These are phyloP conservation scores for Acarospora socialis DNA, from an alignment of 2,329 filamentous ascomycete genomes.

Conservation along the genomic window DNA sequence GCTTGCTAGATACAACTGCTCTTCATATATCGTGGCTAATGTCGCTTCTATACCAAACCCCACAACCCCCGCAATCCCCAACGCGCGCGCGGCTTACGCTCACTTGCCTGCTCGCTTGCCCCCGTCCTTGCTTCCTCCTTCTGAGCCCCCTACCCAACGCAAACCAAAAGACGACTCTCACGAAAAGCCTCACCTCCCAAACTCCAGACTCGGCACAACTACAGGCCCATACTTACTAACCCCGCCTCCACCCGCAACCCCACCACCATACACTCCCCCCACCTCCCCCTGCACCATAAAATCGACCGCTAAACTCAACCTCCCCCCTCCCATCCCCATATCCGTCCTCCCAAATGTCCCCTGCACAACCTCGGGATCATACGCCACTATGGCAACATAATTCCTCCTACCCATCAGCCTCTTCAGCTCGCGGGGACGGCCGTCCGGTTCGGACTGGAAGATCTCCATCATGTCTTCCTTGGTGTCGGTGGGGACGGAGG, in stretches of 20 bases:
- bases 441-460: conserved; percentile 85
- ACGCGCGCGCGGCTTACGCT: no score
- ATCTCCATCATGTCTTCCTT: conserved; percentile 99
- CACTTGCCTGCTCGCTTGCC: no score
- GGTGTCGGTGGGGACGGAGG: conserved; percentile 63
- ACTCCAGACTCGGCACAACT: conserved; percentile 76
- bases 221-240: conserved; percentile 81
- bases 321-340: conserved; percentile 30
- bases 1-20: no score
- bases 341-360: conserved; percentile 25
- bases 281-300: conserved; percentile 94
- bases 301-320: conserved; percentile 80
- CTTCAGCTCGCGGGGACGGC: conserved; percentile 68
- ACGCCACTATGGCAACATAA: conserved; percentile 86
- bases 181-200: conserved; percentile 46
- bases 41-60: no score
- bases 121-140: no score
- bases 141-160: no score
- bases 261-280: conserved; percentile 38
- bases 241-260: conserved; percentile 57
- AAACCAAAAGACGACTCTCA: no score
- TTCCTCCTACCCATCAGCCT: conserved; percentile 88
- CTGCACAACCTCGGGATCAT: conserved; percentile 67
- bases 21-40: no score
- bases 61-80: no score